Conservation (phyloP, 805 yeast species). For the Metschnikowia colocasiae region DNA sequence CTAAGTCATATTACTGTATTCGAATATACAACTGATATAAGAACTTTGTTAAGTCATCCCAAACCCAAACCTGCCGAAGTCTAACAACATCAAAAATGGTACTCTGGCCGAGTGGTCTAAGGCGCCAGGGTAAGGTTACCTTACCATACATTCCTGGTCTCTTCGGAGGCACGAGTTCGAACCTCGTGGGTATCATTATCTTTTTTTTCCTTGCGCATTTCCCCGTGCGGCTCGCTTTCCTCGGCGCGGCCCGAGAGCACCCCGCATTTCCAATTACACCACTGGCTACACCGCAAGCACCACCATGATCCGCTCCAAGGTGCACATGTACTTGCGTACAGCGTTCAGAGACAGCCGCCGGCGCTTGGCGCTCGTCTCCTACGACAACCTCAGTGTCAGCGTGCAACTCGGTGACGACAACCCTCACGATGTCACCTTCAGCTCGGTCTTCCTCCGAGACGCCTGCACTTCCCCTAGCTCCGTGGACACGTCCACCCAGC, state of each 20-base stretch:
- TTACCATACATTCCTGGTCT: slow-evolving; percentile 24
- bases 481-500: slow-evolving; percentile 53
- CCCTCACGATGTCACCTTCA: slow-evolving; percentile 32
- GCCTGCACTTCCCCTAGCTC: slow-evolving; percentile 49
- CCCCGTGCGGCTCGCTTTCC: neutral
- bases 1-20: no score
- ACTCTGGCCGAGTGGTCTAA: slow-evolving; percentile 25
- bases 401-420: slow-evolving; percentile 19
- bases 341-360: neutral
- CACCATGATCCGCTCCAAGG: slow-evolving; percentile 2
- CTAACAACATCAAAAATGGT: no score
- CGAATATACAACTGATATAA: no score
- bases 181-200: slow-evolving; percentile 24
- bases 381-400: slow-evolving; percentile 24
- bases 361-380: slow-evolving; percentile 12
- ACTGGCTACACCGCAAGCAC: neutral
- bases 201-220: slow-evolving; percentile 14
- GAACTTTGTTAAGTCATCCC: no score
- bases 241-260: neutral
- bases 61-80: no score
- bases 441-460: slow-evolving; percentile 61
- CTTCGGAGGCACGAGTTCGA: slow-evolving; percentile 27
- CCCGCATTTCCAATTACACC: slow-evolving; percentile 3
- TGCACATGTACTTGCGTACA: neutral
- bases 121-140: slow-evolving; percentile 26